Evolutionary conservation across 129 eudicot genomes (phyloP).

Genomic region (Flaveria sonorensis): DNA sequence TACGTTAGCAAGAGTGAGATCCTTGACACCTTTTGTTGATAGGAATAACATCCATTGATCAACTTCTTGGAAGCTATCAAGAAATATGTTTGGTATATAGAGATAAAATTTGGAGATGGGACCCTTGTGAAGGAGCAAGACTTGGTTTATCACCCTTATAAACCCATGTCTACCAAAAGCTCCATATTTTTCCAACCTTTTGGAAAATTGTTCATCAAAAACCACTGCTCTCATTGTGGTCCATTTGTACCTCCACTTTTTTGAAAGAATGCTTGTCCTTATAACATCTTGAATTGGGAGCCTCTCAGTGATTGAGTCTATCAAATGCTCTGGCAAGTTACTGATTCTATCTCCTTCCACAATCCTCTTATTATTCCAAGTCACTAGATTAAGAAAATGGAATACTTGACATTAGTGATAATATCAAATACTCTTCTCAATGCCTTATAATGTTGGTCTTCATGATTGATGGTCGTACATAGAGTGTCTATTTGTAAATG

Average conservation of each 20-base stretch:
- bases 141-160: constrained; percentile 23
- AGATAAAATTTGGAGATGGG: constrained; percentile 2
- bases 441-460: too few relatives aligned
- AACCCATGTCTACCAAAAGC: constrained; percentile 5
- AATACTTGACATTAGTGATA: too few relatives aligned
- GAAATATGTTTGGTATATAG: constrained; percentile 14
- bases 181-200: constrained; percentile 1
- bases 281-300: constrained; percentile 29
- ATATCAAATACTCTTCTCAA: too few relatives aligned
- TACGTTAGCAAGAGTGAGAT: neutral
- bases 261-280: constrained; percentile 21
- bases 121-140: constrained; percentile 21
- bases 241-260: constrained; percentile 31
- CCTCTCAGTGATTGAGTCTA: constrained; percentile 23
- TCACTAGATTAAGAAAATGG: neutral
- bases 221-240: constrained; percentile 3
- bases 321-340: constrained; percentile 20
- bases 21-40: constrained; percentile 24
- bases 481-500: too few relatives aligned
- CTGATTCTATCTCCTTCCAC: neutral
- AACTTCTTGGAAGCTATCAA: constrained; percentile 29
- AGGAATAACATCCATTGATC: constrained; percentile 30
- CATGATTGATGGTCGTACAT: too few relatives aligned
- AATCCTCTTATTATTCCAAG: neutral
- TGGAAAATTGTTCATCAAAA: constrained; percentile 2